These are phyloP conservation scores for Aurifilum marmelostoma DNA, from an alignment of 2,329 filamentous ascomycete genomes.

Conservation along the genomic window DNA sequence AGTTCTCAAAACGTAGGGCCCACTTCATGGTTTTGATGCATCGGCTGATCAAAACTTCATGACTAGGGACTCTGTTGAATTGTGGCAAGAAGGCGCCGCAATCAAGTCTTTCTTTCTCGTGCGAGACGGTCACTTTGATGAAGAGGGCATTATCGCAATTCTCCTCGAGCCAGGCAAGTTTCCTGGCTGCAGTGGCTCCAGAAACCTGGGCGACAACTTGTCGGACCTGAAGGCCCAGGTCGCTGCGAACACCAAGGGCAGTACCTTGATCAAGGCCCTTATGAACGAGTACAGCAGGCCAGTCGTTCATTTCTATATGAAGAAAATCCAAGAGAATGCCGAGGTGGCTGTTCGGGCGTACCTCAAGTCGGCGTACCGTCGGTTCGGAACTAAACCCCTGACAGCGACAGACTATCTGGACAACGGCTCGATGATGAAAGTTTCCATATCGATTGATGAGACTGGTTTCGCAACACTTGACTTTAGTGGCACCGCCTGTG, in stretches of 20 bases:
- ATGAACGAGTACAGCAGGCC: constrained; percentile 75
- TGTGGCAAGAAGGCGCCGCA: constrained; percentile 28
- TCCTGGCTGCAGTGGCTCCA: constrained; percentile 72
- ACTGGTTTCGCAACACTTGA: constrained; percentile 76
- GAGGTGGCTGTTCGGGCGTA: constrained; percentile 72
- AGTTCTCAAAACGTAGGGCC: neutral
- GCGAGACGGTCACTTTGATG: constrained; percentile 46
- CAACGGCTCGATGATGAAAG: constrained; percentile 72
- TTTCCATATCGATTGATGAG: constrained; percentile 72
- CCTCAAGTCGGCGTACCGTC: constrained; percentile 66
- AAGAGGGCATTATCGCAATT: constrained; percentile 69
- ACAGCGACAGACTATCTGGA: constrained; percentile 80
- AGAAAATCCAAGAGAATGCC: constrained; percentile 74
- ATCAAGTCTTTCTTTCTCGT: constrained; percentile 29
- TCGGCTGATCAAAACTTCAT: neutral
- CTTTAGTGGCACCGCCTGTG: constrained; percentile 69
- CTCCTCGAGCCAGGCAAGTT: constrained; percentile 73
- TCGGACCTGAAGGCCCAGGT: constrained; percentile 82
- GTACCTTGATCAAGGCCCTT: constrained; percentile 69
- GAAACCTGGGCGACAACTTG: constrained; percentile 77
- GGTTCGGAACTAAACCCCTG: constrained; percentile 68
- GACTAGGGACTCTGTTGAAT: constrained; percentile 33
- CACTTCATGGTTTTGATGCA: neutral
- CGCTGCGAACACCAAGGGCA: constrained; percentile 79
- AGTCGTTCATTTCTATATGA: constrained; percentile 78